Evolutionary conservation across 176 grass and related monocot genomes (phyloP).

Genomic region (Ananas comosus): DNA sequence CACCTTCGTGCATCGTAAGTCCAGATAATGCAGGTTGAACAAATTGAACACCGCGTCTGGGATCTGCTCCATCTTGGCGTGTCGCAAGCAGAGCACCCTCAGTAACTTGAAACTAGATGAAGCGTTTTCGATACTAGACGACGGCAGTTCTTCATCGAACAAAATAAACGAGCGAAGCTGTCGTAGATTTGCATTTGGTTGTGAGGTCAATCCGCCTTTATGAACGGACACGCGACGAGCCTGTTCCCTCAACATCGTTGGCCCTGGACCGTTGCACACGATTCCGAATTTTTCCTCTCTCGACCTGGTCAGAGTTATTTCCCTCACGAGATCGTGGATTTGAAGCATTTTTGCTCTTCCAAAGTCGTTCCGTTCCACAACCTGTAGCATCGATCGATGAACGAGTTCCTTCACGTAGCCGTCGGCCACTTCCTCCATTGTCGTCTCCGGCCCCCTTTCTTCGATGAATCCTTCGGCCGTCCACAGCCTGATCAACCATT

Average conservation of each 20-base stretch:
- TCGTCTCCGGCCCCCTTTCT: constrained; percentile 11
- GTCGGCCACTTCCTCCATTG: constrained; percentile 27
- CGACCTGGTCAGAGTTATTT: constrained; percentile 21
- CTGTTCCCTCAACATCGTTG: not conserved
- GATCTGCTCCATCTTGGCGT: constrained; percentile 21
- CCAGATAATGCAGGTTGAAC: constrained; percentile 37
- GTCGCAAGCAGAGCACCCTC: constrained; percentile 21
- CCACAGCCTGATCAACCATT: constrained; percentile 32
- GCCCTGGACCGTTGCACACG: not conserved
- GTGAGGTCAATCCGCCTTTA: not conserved
- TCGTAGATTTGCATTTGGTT: not conserved
- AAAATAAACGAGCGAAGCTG: constrained; percentile 18
- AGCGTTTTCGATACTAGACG: constrained; percentile 22
- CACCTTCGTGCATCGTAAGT: constrained; percentile 23
- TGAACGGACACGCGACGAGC: constrained; percentile 19
- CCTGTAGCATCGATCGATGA: constrained; percentile 29
- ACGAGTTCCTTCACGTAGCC: constrained; percentile 28
- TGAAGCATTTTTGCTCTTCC: constrained; percentile 20
- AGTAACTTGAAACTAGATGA: constrained; percentile 27
- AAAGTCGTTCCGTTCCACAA: constrained; percentile 18
- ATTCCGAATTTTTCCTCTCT: constrained; percentile 29
- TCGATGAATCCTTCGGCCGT: constrained; percentile 41
- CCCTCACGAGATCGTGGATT: constrained; percentile 44
- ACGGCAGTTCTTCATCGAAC: constrained; percentile 10
- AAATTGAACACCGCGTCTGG: constrained; percentile 27